These are phyloP conservation scores for Juglanconis sp. DNA, from an alignment of 2,329 filamentous ascomycete species.

Conservation along the genomic window DNA sequence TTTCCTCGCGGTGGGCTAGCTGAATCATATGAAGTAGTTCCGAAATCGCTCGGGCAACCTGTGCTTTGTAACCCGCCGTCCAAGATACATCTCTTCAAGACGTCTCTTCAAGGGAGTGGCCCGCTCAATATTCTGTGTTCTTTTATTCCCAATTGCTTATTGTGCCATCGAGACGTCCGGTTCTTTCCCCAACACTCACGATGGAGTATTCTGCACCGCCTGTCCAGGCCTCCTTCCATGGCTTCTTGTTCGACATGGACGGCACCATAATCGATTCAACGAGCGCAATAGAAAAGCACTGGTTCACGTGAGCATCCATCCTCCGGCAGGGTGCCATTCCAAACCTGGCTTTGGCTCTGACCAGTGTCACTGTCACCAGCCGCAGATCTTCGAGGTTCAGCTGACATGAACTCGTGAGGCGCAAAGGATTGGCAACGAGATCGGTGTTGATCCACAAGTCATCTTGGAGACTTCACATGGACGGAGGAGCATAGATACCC, in stretches of 20 bases:
- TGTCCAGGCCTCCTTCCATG: conserved; percentile 47
- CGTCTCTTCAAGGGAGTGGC: too few relatives aligned
- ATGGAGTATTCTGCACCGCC: conserved; percentile 40
- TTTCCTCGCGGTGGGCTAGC: background rate
- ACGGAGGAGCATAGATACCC: conserved; percentile 80
- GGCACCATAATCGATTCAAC: conserved; percentile 83
- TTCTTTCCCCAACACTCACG: background rate
- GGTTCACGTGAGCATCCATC: conserved; percentile 55
- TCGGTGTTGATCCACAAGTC: conserved; percentile 77
- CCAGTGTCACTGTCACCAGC: conserved; percentile 1
- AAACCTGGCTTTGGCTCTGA: too few relatives aligned
- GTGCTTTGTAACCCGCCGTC: background rate
- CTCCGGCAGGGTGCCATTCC: too few relatives aligned
- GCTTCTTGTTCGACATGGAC: conserved; percentile 72
- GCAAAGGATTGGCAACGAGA: conserved; percentile 70
- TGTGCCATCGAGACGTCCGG: background rate
- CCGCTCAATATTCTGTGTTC: too few relatives aligned
- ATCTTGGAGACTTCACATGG: conserved; percentile 93
- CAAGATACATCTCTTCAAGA: too few relatives aligned
- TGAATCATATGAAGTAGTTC: conserved; percentile 2
- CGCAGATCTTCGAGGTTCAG: background rate
- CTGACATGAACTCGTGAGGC: conserved; percentile 1
- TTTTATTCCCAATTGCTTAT: background rate
- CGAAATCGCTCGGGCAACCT: background rate
- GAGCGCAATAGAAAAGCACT: conserved; percentile 72